Percentiles rank a stretch among this genome's conserved stretches.
Conservation (phyloP, 345 rosid genomes). For the Rhodamnia rubescens region DNA sequence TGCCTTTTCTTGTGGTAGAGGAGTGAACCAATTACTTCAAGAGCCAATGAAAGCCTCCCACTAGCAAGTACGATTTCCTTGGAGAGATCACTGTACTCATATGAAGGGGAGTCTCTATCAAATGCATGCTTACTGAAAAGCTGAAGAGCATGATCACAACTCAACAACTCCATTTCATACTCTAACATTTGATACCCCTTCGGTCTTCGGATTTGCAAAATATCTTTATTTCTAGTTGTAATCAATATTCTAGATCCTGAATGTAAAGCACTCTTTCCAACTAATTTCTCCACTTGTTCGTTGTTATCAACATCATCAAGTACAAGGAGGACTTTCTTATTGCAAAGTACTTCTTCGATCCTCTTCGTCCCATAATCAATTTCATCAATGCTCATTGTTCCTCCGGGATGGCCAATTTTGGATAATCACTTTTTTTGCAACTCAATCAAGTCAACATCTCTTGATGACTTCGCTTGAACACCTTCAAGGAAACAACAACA, state of each 20-base stretch:
- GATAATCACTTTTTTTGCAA: neutral
- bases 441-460: neutral
- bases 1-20: neutral
- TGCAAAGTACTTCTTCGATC: neutral
- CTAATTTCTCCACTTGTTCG: neutral
- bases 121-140: neutral
- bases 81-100: neutral
- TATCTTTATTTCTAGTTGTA: neutral
- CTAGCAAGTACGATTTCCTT: neutral
- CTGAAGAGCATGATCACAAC: neutral
- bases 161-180: neutral
- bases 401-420: fast-evolving
- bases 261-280: neutral
- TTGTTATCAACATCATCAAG: neutral
- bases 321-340: neutral
- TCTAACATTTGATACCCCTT: neutral
- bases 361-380: neutral
- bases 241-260: neutral
- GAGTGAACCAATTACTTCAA: neutral
- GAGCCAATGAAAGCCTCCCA: neutral
- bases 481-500: neutral
- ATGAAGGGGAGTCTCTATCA: neutral
- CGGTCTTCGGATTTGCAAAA: neutral
- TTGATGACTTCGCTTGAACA: neutral
- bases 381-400: neutral